A percentile compares a stretch with the other conserved stretches of the same genome.
These are phyloP conservation scores for Hymenoscyphus scutula DNA, from an alignment of 2,329 filamentous ascomycete genomes.

Conservation along the genomic window DNA sequence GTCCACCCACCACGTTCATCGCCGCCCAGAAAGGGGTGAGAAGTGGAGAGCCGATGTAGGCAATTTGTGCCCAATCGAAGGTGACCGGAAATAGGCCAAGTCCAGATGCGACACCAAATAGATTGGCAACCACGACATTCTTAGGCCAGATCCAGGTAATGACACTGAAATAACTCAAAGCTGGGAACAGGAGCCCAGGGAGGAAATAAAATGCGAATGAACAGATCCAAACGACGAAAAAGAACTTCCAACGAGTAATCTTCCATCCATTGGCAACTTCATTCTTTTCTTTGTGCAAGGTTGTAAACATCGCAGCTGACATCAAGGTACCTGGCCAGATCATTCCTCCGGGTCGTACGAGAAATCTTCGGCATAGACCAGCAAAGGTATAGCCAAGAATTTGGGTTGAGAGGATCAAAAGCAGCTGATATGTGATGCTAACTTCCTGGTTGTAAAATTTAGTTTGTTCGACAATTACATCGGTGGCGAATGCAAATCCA, in stretches of 20 bases:
- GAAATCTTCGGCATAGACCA: conserved; percentile 74
- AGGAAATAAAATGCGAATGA: conserved; percentile 83
- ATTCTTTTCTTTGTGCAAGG: conserved; percentile 81
- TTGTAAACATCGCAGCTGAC: conserved; percentile 86
- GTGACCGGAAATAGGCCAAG: conserved; percentile 81
- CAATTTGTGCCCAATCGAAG: conserved; percentile 90
- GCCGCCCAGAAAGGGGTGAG: conserved; percentile 85
- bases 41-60: conserved; percentile 77
- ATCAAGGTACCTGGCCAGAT: conserved; percentile 89
- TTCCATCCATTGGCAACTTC: conserved; percentile 78
- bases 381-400: conserved; percentile 85
- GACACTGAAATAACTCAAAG: conserved; percentile 84
- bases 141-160: conserved; percentile 86
- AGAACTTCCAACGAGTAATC: conserved; percentile 81
- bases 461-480: conserved; percentile 87
- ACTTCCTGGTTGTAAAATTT: conserved; percentile 84
- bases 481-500: conserved; percentile 84
- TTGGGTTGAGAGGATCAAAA: conserved; percentile 82
- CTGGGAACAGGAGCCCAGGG: conserved; percentile 77
- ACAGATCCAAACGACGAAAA: conserved; percentile 67
- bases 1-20: conserved; percentile 77
- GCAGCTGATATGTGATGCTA: conserved; percentile 72
- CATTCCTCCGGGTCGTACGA: conserved; percentile 84
- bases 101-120: conserved; percentile 83
- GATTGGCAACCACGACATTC: conserved; percentile 80